These are phyloP conservation scores for Cystofilobasidium capitatum DNA, from an alignment of 768 basidiomycete genomes.

Conservation along the genomic window DNA sequence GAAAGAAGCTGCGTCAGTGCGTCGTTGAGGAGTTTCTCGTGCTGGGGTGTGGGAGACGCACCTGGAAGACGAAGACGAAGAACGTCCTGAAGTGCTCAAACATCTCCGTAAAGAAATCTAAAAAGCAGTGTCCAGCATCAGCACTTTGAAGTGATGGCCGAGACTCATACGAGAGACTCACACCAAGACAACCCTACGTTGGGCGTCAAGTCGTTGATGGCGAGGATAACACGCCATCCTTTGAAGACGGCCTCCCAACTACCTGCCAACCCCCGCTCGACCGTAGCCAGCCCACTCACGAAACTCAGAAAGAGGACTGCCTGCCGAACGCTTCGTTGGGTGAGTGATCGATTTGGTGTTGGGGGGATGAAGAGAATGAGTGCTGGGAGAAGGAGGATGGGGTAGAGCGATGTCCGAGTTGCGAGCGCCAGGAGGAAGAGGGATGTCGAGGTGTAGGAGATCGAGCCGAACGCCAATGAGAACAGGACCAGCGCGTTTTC, in stretches of 20 bases:
- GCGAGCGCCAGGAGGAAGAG: conserved; percentile 62
- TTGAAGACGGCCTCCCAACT: conserved; percentile 15
- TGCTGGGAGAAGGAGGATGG: conserved; percentile 57
- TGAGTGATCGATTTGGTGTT: conserved; percentile 44
- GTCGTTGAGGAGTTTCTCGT: not conserved
- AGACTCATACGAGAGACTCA: not conserved
- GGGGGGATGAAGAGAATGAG: conserved; percentile 55
- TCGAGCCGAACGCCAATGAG: conserved; percentile 54
- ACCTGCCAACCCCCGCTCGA: not conserved
- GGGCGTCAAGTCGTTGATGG: conserved; percentile 79
- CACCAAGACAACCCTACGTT: conserved; percentile 54
- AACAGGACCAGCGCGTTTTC: conserved; percentile 66
- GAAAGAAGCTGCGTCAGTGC: not conserved
- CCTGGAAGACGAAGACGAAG: conserved; percentile 89
- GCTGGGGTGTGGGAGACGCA: conserved; percentile 43
- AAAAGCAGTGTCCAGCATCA: not conserved
- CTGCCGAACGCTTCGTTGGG: not conserved
- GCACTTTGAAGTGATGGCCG: not conserved
- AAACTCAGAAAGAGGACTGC: not conserved
- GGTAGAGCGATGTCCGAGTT: conserved; percentile 62
- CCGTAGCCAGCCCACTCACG: not conserved
- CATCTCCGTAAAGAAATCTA: conserved; percentile 94
- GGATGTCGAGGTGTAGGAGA: conserved; percentile 37
- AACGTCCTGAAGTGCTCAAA: conserved; percentile 95
- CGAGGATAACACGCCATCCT: conserved; percentile 39